A percentile compares a stretch with the other conserved stretches of the same genome.
phyloP scores from a whole-genome alignment of 495 filamentous ascomycete species.

The Penicillium goetzii region DNA sequence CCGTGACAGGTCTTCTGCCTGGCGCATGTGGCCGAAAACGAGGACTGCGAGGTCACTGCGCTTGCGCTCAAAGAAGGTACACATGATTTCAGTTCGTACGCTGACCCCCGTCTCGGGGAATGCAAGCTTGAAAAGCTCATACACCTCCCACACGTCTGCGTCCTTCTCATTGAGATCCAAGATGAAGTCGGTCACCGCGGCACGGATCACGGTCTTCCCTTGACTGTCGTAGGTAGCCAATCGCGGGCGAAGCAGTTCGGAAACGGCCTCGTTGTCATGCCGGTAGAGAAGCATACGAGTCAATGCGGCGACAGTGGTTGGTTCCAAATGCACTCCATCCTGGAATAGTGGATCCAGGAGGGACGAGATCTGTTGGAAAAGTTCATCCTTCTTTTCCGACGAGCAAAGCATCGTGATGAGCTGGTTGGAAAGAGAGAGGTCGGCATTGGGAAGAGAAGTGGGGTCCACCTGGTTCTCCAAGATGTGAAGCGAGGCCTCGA shows the following conservation, averaged over 20 bases:
- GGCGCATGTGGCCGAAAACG: slow-evolving; percentile 89
- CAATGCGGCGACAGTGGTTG: slow-evolving; percentile 72
- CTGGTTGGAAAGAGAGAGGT: slow-evolving; percentile 69
- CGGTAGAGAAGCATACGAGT: slow-evolving; percentile 70
- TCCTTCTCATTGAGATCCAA: slow-evolving; percentile 62
- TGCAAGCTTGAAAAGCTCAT: slow-evolving; percentile 71
- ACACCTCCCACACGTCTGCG: slow-evolving; percentile 73
- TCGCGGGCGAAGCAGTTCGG: slow-evolving; percentile 72
- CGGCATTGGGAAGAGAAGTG: slow-evolving; percentile 54
- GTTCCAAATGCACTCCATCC: slow-evolving; percentile 66
- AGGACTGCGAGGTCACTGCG: slow-evolving; percentile 80
- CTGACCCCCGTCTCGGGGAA: slow-evolving; percentile 73
- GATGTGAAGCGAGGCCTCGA: slow-evolving; percentile 64
- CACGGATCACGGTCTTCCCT: slow-evolving; percentile 65
- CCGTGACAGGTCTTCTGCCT: slow-evolving; percentile 55
- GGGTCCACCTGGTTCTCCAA: slow-evolving; percentile 63
- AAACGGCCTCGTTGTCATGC: slow-evolving; percentile 72
- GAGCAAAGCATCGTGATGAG: slow-evolving; percentile 75
- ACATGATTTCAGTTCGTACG: slow-evolving; percentile 75
- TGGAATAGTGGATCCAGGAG: slow-evolving; percentile 76
- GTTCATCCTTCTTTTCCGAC: slow-evolving; percentile 48
- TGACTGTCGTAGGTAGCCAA: slow-evolving; percentile 63
- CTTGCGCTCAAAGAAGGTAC: slow-evolving; percentile 74
- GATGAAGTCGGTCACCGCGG: slow-evolving; percentile 66
- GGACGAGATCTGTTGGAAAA: slow-evolving; percentile 69